These are phyloP conservation scores for Bipolaris cookei DNA, from an alignment of 2,329 filamentous ascomycete species.

Conservation along the genomic window DNA sequence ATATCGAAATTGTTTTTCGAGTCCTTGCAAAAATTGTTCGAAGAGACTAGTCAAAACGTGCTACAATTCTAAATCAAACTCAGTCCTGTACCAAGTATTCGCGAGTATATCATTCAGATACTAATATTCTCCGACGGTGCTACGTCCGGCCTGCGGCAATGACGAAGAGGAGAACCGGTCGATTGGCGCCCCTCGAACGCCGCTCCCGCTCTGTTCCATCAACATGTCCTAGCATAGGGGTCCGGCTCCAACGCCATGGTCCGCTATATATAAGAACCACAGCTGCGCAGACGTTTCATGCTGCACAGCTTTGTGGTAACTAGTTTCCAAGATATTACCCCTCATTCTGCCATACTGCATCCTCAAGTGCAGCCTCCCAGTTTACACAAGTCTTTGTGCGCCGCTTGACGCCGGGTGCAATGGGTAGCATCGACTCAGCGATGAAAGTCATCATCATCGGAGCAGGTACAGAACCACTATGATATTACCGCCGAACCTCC, in stretches of 20 bases:
- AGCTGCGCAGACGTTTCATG: not conserved
- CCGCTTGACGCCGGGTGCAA: not conserved
- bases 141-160: conserved; percentile 3
- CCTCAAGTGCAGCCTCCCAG: not conserved
- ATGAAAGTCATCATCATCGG: conserved; percentile 37
- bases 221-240: not conserved
- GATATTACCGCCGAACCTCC: not conserved
- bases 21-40: no score
- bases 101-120: not conserved
- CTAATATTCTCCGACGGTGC: not conserved
- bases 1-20: not conserved
- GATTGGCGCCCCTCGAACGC: conserved; percentile 9
- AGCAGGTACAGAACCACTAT: conserved; percentile 20
- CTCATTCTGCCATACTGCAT: not conserved
- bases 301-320: not conserved
- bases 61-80: no score
- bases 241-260: conserved; percentile 6
- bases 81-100: no score
- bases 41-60: no score
- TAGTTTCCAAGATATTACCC: not conserved
- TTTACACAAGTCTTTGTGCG: not conserved
- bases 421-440: conserved; percentile 5
- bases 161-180: conserved; percentile 29
- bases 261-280: conserved; percentile 2
- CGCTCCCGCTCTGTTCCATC: conserved; percentile 20